Evolutionary conservation across 1,139 yeast species (phyloP), one percentile per base, ranked within the genome.

Genomic region (Nadsonia commutata): DNA sequence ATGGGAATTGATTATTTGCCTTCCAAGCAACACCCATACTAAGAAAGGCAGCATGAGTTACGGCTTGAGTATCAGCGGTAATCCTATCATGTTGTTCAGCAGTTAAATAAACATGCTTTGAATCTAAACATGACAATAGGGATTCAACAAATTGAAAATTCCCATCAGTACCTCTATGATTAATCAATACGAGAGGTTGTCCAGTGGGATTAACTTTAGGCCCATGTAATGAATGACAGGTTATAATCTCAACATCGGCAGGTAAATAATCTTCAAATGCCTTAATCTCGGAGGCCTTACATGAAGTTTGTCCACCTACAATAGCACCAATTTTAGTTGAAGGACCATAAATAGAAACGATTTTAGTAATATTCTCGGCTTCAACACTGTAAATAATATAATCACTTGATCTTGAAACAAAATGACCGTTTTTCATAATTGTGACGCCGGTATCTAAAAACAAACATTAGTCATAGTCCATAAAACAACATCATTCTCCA

Each of bases 21-120:
- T 74, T 80, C 98, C 98, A 90, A 2, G 98, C 98, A 8, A 80
- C 78, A 2, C 98, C 98, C 98, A 90, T 90, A 43, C 93, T 81
- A 48, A 90, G 67, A 57, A 90, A 90, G 0, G 97, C 97, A 5
- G 97, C 97, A 59, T 90, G 98, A 0, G 98, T 90, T 16, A 90
- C 96, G 0, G 97, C 98, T 60, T 90, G 98, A 3, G 97, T 93
- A 59, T 90, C 98, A 0, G 98, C 98, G 0, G 98, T 90, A 48
- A 90, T 90, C 51, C 74, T 74, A 57, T 90, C 98, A 59, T 90
- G 98, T 56, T 88, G 86, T 48, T 74, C 70, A 5, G 94, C 95
- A 0, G 85, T 71, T 38, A 90, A 66, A 44, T 75, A 71, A n/a
- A 86, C 97, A 39, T 74, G 69, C 52, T 81, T 81, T 18, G 95